phyloP scores from a whole-genome alignment of 768 basidiomycete species.

The Trametes villosa region DNA sequence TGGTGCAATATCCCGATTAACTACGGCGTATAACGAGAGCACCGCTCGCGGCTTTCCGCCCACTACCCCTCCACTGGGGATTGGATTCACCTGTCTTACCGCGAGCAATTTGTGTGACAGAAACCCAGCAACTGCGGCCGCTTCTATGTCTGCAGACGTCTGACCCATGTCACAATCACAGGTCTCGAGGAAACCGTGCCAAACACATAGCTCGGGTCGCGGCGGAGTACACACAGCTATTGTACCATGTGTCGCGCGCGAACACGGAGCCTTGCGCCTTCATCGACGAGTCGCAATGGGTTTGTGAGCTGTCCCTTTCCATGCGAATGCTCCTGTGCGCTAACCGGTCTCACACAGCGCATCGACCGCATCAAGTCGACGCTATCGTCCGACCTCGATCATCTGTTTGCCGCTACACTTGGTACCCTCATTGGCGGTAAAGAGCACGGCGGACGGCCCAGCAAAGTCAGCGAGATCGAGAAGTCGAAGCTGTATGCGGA shows the following conservation, averaged over 20 bases:
- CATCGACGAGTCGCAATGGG: conserved; percentile 85
- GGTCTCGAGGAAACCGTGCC: conserved; percentile 64
- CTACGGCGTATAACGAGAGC: no score
- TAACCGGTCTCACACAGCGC: conserved; percentile 48
- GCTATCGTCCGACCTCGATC: conserved; percentile 84
- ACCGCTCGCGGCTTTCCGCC: no score
- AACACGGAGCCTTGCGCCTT: conserved; percentile 75
- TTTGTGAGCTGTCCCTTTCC: conserved; percentile 43
- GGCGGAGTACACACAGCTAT: conserved; percentile 87
- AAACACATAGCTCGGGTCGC: conserved; percentile 87
- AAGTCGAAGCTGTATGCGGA: conserved; percentile 66
- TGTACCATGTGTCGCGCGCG: conserved; percentile 89
- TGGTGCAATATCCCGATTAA: no score
- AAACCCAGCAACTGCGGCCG: no score
- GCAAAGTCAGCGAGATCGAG: conserved; percentile 63
- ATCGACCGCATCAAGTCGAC: conserved; percentile 85
- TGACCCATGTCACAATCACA: conserved; percentile 29
- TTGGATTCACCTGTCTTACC: no score
- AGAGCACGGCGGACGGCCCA: conserved; percentile 37
- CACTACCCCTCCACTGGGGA: no score
- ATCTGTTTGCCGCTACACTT: conserved; percentile 72
- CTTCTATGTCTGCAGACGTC: neutral
- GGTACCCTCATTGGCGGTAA: conserved; percentile 52
- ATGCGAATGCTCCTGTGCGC: conserved; percentile 10
- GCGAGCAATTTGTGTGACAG: no score